Evolutionary conservation across 495 filamentous ascomycete genomes (phyloP).

Genomic region (Usnea hakonensis): DNA sequence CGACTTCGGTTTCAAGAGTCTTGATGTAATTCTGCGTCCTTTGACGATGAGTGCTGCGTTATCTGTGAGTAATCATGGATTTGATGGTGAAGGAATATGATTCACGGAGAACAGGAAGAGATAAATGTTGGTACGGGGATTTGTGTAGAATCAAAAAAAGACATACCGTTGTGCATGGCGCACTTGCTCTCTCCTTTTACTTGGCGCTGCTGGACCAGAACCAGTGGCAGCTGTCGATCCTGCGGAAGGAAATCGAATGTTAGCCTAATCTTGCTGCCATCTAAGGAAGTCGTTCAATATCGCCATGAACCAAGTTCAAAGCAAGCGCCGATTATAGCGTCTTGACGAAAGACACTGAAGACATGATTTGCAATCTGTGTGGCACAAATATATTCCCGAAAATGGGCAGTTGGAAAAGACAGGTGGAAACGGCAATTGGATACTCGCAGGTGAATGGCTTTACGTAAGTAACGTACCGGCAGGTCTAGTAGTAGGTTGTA

Average conservation of each 20-base stretch:
- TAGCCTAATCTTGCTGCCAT: constrained; percentile 20
- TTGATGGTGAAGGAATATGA: background rate
- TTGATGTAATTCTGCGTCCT: constrained; percentile 29
- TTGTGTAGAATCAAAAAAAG: background rate
- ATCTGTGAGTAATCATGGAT: background rate
- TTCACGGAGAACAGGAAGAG: background rate
- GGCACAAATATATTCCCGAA: background rate
- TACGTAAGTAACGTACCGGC: constrained; percentile 14
- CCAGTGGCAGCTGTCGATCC: constrained; percentile 10
- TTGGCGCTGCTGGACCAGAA: constrained; percentile 22
- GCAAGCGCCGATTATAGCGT: background rate
- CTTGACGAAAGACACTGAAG: background rate
- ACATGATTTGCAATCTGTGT: background rate
- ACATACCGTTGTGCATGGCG: constrained; percentile 28
- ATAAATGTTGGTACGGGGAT: background rate
- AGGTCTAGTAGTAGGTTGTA: constrained; percentile 22
- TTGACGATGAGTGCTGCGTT: constrained; percentile 25
- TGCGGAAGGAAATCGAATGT: constrained; percentile 3
- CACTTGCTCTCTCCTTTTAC: constrained; percentile 27
- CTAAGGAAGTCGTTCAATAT: background rate
- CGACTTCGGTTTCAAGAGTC: constrained; percentile 25
- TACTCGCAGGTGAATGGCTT: background rate
- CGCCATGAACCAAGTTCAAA: background rate
- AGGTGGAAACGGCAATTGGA: background rate
- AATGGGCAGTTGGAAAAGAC: background rate